Evolutionary conservation across 1,139 yeast species (phyloP).

Genomic region (Geotrichum phurueaensis): DNA sequence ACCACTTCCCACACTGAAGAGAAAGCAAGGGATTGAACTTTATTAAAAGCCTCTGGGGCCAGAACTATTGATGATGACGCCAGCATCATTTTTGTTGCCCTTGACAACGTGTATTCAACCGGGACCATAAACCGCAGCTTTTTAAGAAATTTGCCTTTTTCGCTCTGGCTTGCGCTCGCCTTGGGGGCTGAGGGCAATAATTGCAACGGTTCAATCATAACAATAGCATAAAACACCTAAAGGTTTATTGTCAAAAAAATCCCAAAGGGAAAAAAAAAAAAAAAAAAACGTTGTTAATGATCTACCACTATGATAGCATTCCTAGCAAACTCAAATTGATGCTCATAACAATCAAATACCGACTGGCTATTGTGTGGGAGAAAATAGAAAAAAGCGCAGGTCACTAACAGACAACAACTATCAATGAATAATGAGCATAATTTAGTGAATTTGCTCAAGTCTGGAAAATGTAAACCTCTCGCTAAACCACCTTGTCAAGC

Average conservation of each 20-base stretch:
- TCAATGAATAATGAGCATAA: too few species aligned
- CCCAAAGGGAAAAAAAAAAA: not conserved
- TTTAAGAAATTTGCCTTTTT: not conserved
- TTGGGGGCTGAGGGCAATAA: not conserved
- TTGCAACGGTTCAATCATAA: not conserved
- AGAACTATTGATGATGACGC: not conserved
- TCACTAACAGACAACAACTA: too few species aligned
- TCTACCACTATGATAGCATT: too few species aligned
- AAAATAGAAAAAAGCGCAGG: too few species aligned
- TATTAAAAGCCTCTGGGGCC: not conserved
- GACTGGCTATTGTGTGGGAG: too few species aligned
- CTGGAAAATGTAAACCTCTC: too few species aligned
- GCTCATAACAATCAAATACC: too few species aligned
- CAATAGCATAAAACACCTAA: not conserved
- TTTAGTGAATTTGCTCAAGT: too few species aligned
- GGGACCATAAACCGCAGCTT: not conserved
- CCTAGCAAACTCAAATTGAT: too few species aligned
- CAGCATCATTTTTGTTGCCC: not conserved
- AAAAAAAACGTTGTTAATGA: too few species aligned
- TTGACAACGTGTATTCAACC: not conserved
- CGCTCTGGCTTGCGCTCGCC: not conserved
- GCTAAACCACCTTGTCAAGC: too few species aligned
- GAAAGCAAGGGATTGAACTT: not conserved
- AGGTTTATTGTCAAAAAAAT: not conserved
- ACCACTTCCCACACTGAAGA: not conserved